These are phyloP conservation scores for Rhamnella rubrinervis DNA, from an alignment of 331 rosid species.

Conservation along the genomic window DNA sequence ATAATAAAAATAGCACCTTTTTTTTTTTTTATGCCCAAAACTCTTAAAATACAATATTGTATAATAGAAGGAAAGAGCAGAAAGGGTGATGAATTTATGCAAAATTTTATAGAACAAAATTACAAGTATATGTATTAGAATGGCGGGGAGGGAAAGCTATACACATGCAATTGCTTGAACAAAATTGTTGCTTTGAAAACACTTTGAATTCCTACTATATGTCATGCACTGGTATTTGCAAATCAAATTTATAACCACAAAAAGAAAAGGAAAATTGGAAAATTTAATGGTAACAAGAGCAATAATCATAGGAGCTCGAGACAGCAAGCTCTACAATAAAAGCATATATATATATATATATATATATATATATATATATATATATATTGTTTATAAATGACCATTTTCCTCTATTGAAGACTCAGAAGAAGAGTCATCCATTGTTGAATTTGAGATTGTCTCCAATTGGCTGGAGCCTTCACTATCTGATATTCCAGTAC, in stretches of 20 bases:
- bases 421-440: conserved; percentile 91
- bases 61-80: no score
- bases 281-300: conserved; percentile 7
- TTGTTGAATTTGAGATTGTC: conserved; percentile 74
- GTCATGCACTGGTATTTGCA: conserved; percentile 43
- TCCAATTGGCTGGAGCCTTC: conserved; percentile 84
- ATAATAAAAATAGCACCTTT: no score
- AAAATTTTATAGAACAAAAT: background rate
- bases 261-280: background rate
- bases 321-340: conserved; percentile 27
- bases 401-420: conserved; percentile 81
- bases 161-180: conserved; percentile 40
- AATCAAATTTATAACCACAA: conserved; percentile 36
- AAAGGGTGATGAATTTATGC: no score
- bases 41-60: no score
- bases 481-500: conserved; percentile 59
- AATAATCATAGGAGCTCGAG: conserved; percentile 32
- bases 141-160: conserved; percentile 12
- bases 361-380: conserved; percentile 9
- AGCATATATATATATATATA: conserved; percentile 10
- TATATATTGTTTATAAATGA: conserved; percentile 38
- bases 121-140: background rate
- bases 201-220: conserved; percentile 42
- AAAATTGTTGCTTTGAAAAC: conserved; percentile 48
- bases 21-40: no score